Evolutionary conservation across 202 grass and related monocot species (phyloP).

Genomic region (Musa balbisiana): DNA sequence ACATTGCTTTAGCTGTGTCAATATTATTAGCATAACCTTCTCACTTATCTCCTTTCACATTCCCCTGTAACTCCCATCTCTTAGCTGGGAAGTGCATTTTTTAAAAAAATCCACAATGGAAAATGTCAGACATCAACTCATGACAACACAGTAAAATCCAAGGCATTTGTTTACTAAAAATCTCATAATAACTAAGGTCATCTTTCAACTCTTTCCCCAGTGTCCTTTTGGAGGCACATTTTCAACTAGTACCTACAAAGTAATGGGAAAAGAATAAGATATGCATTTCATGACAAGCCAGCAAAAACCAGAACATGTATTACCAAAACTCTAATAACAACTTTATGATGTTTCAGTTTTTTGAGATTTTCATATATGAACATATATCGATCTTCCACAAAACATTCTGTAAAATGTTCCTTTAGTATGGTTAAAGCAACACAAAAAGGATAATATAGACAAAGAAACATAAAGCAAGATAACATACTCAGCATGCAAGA

Average conservation of each 20-base stretch:
- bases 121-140: neutral
- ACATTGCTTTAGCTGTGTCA: too few species aligned
- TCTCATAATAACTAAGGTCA: neutral
- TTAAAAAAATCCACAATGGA: too few species aligned
- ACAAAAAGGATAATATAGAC: neutral
- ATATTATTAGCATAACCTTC: too few species aligned
- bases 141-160: neutral
- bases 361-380: neutral
- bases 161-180: neutral
- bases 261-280: neutral
- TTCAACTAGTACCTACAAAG: neutral
- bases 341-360: neutral
- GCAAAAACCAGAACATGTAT: neutral
- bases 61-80: too few species aligned
- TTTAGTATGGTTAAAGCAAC: neutral
- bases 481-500: constrained; percentile 97
- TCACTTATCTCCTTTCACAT: too few species aligned
- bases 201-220: neutral
- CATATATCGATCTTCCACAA: neutral
- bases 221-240: neutral
- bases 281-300: neutral
- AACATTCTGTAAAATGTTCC: neutral
- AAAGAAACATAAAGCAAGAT: constrained; percentile 18
- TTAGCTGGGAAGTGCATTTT: too few species aligned
- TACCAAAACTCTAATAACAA: neutral